Base-by-base conservation (phyloP, 768 basidiomycete species). In the Psilocybe cubensis region DNA sequence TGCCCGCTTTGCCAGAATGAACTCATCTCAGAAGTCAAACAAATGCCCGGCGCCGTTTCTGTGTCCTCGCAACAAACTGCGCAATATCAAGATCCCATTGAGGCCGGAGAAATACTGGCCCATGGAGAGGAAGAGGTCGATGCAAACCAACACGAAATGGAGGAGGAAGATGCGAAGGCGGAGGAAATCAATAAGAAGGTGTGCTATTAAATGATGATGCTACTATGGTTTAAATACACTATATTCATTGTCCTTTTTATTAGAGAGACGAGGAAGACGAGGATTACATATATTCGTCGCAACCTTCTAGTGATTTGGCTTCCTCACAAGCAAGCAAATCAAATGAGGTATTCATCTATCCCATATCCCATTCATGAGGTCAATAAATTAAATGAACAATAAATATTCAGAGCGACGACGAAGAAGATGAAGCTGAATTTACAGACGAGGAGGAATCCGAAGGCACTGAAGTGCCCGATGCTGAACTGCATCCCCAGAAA, bases 61-160 rank as follows among this genome's bases (percentile, higher is more conserved):
- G 18, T 46, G 4, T 17, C 21, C n/a, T 44, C 27, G 23, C 23
- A 56, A 24, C 24, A 5, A 18, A 27, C 25, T n/a, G 24, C 46
- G 24, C 14, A 11, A 11, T 27, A 31, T 24, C 11, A 24, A 23
- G 12, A 3, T 18, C 20, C 24, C n/a, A 23, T 38, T 20, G 8
- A 27, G 23, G 38, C 11, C 20, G 20, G 53, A 24, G 46, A 29
- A 12, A 25, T 54, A 27, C 56, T 63, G n/a, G 56, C 62, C 14
- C 46, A 60, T 42, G 44, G n/a, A n/a, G n/a, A 47, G 1, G 59
- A 52, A 12, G 54, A 63, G 10, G 41, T 56, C 8, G 59, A 57
- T 28, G 48, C 24, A 17, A 56, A 58, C n/a, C 27, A 5, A 11
- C 43, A 31, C 18, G 52, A 18, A 20, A 43, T 63, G 5, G 49